Percentiles rank a stretch among this genome's conserved stretches.
Conservation (phyloP, 176 grass and related monocot species). For the Carex myosuroides region DNA sequence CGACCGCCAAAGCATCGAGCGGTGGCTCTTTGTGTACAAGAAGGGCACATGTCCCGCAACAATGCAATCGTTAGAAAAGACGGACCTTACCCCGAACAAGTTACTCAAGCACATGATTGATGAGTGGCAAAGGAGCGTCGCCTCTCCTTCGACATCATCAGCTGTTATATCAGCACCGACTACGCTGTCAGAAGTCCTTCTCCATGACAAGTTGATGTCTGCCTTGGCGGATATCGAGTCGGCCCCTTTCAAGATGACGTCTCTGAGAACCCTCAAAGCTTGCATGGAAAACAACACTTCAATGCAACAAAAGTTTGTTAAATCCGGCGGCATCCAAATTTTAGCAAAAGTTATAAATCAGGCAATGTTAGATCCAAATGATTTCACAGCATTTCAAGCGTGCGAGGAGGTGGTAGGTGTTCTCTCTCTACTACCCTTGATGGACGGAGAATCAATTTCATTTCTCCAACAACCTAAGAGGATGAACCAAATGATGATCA, state of each 20-base stretch:
- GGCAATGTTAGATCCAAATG: conserved; percentile 31
- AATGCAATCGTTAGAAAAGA: conserved; percentile 56
- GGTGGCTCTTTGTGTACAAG: conserved; percentile 62
- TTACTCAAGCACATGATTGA: conserved; percentile 75
- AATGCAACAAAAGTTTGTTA: conserved; percentile 43
- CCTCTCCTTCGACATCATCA: conserved; percentile 23
- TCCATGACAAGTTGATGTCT: conserved; percentile 31
- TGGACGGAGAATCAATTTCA: conserved; percentile 28
- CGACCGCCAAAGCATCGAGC: conserved; percentile 75
- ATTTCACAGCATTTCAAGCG: conserved; percentile 48
- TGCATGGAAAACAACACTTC: conserved; percentile 31
- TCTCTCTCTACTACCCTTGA: conserved; percentile 41
- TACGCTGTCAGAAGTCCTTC: conserved; percentile 31
- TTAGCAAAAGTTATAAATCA: conserved; percentile 41
- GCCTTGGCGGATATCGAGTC: conserved; percentile 33
- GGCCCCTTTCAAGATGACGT: conserved; percentile 74
- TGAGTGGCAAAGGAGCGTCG: conserved; percentile 36
- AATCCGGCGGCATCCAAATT: conserved; percentile 34
- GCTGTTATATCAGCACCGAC: neutral
- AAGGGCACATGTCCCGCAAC: conserved; percentile 65
- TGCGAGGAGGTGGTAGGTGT: conserved; percentile 73
- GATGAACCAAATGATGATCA: conserved; percentile 33
- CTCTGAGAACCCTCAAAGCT: conserved; percentile 40
- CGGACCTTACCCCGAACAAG: conserved; percentile 83
- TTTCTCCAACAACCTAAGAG: conserved; percentile 36